Base-by-base conservation (phyloP, 768 basidiomycete species). In the Agrocybe chaxingu region DNA sequence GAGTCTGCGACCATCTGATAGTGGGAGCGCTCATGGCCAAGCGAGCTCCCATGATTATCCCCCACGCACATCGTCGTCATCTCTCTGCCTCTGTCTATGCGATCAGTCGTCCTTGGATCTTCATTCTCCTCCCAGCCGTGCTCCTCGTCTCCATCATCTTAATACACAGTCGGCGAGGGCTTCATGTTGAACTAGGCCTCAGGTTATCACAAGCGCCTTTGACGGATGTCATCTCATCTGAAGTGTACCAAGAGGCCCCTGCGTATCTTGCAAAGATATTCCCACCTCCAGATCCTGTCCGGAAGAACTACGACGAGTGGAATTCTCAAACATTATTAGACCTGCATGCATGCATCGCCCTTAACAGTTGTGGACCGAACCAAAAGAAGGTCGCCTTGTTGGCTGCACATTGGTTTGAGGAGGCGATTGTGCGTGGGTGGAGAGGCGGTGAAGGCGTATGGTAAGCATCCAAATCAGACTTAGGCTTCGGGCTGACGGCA, bases 351-450 rank as follows among this genome's bases (percentile, higher is more conserved):
- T 71, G 70, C 48, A 62, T 69, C 30, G 61, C 57, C 30, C 49
- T 55, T n/a, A 35, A 52, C 1, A 61, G 58, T 39, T 69, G 70
- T 51, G 60, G 59, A 1, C 57, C 61, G n/a, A 70, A 71, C 45
- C 69, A 70, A 46, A 54, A 45, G 1, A 71, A 67, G 50, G 61
- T 72, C 52, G 67, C 65, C 3, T 53, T 72, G 9, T 47, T 72
- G 30, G 57, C 60, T 12, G 58, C 60, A 9, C 52, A 57, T 11
- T 61, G 65, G 50, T 69, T 69, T 36, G 53, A 62, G 35, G 52
- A 60, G 5, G 53, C 50, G 7, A 51, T 66, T 10, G 47, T 63
- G 11, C 42, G 54, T 10, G 58, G 59, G 6, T 54, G 59, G 48
- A 47, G 58, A n/a, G 61, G 64, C 9, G 66, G 67, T 8, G 69